These are phyloP conservation scores for Gracilaria gracilis DNA, from an alignment of 23 red algal species.

Conservation along the genomic window DNA sequence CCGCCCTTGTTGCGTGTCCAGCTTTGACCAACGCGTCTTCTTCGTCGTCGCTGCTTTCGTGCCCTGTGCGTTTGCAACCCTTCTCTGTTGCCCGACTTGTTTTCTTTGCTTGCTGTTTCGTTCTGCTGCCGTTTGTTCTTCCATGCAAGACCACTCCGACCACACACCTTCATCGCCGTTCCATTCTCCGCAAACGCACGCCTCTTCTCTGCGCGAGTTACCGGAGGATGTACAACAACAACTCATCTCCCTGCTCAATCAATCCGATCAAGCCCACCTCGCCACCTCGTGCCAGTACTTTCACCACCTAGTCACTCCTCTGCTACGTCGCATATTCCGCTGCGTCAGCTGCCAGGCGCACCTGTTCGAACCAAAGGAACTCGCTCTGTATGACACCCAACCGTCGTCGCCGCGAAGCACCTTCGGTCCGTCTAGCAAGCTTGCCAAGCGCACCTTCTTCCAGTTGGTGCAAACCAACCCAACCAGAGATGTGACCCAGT, in stretches of 20 bases:
- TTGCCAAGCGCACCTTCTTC: conserved; percentile 54
- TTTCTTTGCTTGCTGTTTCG: neutral
- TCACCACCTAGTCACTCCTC: conserved; percentile 35
- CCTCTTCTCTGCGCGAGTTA: conserved; percentile 34
- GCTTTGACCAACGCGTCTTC: no score
- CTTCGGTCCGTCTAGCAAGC: conserved; percentile 29
- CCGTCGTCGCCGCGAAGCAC: conserved; percentile 2
- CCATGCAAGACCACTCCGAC: neutral
- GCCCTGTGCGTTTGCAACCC: no score
- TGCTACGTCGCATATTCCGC: conserved; percentile 50
- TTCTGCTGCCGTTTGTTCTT: neutral
- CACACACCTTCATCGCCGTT: neutral
- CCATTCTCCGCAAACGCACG: neutral
- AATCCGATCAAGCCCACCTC: conserved; percentile 61
- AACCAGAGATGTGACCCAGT: neutral
- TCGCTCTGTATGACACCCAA: conserved; percentile 38
- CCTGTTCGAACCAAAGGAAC: conserved; percentile 61
- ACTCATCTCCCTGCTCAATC: conserved; percentile 42
- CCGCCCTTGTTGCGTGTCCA: no score
- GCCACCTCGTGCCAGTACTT: conserved; percentile 53
- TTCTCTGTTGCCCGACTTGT: no score
- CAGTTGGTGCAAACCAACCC: neutral
- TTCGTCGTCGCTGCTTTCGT: neutral
- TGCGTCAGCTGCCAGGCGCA: conserved; percentile 55
- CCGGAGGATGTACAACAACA: conserved; percentile 63